Evolutionary conservation across 768 basidiomycete species (phyloP), one percentile per base, ranked within the genome.

Genomic region (Boletus eberwhitei): DNA sequence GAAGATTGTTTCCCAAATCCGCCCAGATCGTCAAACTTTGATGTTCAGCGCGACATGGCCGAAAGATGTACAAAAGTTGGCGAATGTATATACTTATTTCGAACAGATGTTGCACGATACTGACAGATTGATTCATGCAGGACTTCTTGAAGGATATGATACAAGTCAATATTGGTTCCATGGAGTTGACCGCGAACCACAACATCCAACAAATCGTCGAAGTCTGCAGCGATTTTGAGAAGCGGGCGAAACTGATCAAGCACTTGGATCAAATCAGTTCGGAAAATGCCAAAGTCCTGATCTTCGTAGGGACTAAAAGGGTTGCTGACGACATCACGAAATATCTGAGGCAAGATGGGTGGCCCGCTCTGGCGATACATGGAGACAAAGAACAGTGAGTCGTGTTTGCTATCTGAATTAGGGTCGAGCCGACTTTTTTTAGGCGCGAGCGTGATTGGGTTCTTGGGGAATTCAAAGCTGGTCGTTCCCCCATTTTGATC

Each of bases 1-100:
- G 69, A 98, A 98, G 77, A 98, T 99, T 60, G 91, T 98, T 61
- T 79, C 87, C 62, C 97, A 99, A 73, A 95, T 99, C 67, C 86
- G 97, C 38, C 97, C 97, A 40, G 97, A 99, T 77, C 85, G 97
- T 65, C 97, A 99, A 70, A 99, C 97, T 1, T 81, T 98, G 61
- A 97, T 99, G 87, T 99, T 99, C 80, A 97, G 93, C 50, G 97
- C 97, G 13, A 99, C 97, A 8, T 99, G 97, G 97, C 97, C 97
- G 14, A 98, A 98, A 74, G 97, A 99, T 66, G 97, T 99, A 4
- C 97, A 99, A 75, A 93, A 94, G 65, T 83, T 99, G 58, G 97
- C 97, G 17, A 90, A 86, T 69, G 90, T 92, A 63, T 48, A 74
- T 67, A 12, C 16, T 55, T 13, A 2, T 19, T 22, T 32, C 3